Percentiles rank a stretch among this genome's conserved stretches.
Conservation (phyloP, 2,329 filamentous ascomycete genomes). For the Paramyrothecium sp. region DNA sequence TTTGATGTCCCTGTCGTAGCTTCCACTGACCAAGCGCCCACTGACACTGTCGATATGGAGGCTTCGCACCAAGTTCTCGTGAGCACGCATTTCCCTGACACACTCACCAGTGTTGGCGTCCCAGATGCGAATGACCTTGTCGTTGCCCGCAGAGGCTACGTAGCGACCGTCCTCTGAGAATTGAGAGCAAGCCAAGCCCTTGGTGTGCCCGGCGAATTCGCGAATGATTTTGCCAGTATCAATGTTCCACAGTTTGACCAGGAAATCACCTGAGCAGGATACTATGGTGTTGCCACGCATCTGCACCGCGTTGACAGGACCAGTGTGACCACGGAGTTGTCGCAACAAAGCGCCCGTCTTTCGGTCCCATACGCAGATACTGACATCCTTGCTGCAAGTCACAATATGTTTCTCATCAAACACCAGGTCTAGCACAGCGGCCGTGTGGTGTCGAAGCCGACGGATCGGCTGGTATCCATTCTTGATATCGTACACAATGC, state of each 20-base stretch:
- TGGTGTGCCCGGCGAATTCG: slow-evolving; percentile 86
- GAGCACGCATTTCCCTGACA: slow-evolving; percentile 76
- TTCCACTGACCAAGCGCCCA: slow-evolving; percentile 83
- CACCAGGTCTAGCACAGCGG: slow-evolving; percentile 89
- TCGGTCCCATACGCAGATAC: slow-evolving; percentile 93
- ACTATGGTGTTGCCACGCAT: slow-evolving; percentile 90
- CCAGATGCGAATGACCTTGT: slow-evolving; percentile 94
- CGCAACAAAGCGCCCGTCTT: slow-evolving; percentile 72
- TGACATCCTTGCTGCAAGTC: slow-evolving; percentile 94
- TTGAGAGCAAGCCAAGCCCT: slow-evolving; percentile 92
- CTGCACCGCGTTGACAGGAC: slow-evolving; percentile 95
- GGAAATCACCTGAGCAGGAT: slow-evolving; percentile 89
- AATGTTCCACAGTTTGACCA: slow-evolving; percentile 94
- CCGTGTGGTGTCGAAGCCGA: slow-evolving; percentile 74
- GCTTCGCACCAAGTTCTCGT: slow-evolving; percentile 82
- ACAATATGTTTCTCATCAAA: slow-evolving; percentile 92
- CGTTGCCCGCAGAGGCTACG: slow-evolving; percentile 91
- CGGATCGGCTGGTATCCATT: slow-evolving; percentile 76
- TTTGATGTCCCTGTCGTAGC: slow-evolving; percentile 94
- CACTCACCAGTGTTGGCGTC: slow-evolving; percentile 88
- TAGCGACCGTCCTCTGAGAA: slow-evolving; percentile 94
- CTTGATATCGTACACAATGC: slow-evolving; percentile 86
- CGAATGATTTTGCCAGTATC: slow-evolving; percentile 84
- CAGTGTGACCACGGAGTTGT: slow-evolving; percentile 79
- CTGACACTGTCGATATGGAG: slow-evolving; percentile 88